Percentiles rank a stretch among this genome's conserved stretches.
Conservation (phyloP, 2,329 filamentous ascomycete species). For the Microsporum canis region DNA sequence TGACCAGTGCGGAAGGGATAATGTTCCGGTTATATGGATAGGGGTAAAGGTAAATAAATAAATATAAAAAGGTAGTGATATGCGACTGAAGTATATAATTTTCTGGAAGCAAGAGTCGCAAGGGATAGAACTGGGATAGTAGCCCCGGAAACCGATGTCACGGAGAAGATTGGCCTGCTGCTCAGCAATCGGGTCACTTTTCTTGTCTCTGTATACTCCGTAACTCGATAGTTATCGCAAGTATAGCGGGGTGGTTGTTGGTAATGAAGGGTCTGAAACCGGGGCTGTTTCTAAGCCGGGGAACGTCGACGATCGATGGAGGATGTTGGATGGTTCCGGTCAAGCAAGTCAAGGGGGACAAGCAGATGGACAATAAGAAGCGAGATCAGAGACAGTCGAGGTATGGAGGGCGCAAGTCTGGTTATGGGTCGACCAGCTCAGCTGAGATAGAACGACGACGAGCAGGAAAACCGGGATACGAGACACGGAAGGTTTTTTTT, state of each 20-base stretch:
- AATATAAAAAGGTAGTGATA: background rate
- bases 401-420: background rate
- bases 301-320: background rate
- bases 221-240: background rate
- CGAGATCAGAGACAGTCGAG: background rate
- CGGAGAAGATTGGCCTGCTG: background rate
- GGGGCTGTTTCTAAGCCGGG: background rate
- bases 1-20: constrained; percentile 1
- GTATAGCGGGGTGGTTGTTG: background rate
- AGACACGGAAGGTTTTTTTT: constrained; percentile 3
- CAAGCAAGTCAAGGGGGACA: background rate
- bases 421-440: background rate
- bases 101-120: background rate
- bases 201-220: background rate
- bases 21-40: constrained; percentile 1
- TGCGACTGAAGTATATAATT: constrained; percentile 1
- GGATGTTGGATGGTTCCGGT: background rate
- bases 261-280: background rate
- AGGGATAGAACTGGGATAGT: background rate
- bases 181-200: background rate
- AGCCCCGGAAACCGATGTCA: background rate
- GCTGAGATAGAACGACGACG: background rate
- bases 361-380: background rate
- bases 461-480: constrained; percentile 4
- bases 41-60: background rate